Conservation (phyloP, 495 filamentous ascomycete genomes). For the Opeltia flavorubescens region DNA sequence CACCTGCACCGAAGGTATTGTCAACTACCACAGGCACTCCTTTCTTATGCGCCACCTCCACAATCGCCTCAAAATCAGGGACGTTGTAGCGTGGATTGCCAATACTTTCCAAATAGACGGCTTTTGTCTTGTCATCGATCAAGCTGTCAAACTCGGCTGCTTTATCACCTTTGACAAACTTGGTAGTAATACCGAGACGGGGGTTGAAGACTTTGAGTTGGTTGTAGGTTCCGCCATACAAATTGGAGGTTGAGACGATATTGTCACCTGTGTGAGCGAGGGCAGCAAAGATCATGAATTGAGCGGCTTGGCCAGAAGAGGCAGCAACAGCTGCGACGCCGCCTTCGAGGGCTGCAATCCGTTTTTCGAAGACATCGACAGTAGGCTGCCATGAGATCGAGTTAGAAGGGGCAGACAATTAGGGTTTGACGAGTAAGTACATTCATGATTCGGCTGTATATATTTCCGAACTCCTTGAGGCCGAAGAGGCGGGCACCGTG, state of each 20-base stretch:
- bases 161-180: conserved; percentile 71
- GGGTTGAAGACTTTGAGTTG: conserved; percentile 90
- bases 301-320: conserved; percentile 82
- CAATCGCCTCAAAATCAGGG: conserved; percentile 76
- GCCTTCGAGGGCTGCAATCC: conserved; percentile 89
- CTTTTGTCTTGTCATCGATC: conserved; percentile 94
- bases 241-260: conserved; percentile 81
- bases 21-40: conserved; percentile 79
- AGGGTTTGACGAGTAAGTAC: conserved; percentile 21
- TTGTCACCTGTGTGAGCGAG: conserved; percentile 83
- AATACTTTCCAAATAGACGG: conserved; percentile 90
- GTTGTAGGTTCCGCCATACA: conserved; percentile 97
- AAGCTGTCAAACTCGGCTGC: conserved; percentile 67
- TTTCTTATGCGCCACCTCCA: conserved; percentile 61
- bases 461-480: conserved; percentile 96
- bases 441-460: conserved; percentile 98
- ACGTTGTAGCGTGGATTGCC: conserved; percentile 95
- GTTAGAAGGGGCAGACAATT: not conserved
- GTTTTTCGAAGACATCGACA: conserved; percentile 95
- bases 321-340: conserved; percentile 83
- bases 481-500: conserved; percentile 93
- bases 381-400: conserved; percentile 56
- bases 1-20: conserved; percentile 96
- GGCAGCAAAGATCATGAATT: conserved; percentile 83
- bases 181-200: conserved; percentile 75